Percentiles rank a stretch among this genome's conserved stretches.
Conservation (phyloP, 1,284 basidiomycete genomes). For the Phylloporus sp. region DNA sequence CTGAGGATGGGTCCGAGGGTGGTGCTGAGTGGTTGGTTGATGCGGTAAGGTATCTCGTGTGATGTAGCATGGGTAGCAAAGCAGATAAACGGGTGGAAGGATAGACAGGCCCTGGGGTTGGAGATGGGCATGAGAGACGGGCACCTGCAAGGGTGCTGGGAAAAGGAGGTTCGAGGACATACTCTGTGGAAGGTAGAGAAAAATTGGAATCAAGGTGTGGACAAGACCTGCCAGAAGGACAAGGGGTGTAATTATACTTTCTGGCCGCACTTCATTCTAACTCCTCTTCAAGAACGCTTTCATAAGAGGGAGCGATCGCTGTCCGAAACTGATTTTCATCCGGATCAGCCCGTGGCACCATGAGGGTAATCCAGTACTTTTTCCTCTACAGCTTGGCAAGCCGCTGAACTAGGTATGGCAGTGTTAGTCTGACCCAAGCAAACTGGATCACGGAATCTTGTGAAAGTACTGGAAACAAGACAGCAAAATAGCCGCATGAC, state of each 20-base stretch:
- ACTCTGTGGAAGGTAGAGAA: background rate
- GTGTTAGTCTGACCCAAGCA: too few species aligned
- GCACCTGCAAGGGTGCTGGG: background rate
- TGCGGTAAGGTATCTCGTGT: background rate
- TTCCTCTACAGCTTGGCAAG: too few species aligned
- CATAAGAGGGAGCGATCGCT: background rate
- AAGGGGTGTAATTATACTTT: background rate
- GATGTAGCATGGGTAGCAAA: background rate
- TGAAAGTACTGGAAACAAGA: too few species aligned
- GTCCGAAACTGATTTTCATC: background rate
- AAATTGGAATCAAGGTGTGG: background rate
- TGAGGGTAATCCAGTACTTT: too few species aligned
- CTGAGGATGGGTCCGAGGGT: background rate
- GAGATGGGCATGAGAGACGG: background rate
- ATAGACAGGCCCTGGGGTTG: background rate
- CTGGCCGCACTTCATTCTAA: background rate
- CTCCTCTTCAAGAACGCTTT: too few species aligned
- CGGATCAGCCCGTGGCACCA: background rate
- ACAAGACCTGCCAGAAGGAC: background rate
- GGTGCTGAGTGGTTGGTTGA: background rate
- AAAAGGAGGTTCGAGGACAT: conserved; percentile 9
- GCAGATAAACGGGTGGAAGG: background rate
- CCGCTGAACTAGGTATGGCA: too few species aligned
- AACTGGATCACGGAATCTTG: too few species aligned
- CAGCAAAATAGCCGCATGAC: too few species aligned